Conservation (phyloP, 176 grass and related monocot species). For the Carex pumila region DNA sequence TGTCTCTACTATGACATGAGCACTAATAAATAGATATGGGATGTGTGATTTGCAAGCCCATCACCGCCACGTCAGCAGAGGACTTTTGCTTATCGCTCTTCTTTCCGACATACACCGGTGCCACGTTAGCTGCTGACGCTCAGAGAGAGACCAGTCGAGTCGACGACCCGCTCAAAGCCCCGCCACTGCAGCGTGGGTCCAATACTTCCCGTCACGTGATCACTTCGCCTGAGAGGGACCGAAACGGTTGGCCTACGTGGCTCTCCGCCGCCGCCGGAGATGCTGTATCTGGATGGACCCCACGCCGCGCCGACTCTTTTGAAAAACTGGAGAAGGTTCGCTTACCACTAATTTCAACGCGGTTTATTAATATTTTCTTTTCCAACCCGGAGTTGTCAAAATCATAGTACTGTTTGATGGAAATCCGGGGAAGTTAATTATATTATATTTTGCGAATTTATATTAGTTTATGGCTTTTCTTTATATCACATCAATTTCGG, state of each 20-base stretch:
- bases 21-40: slow-evolving; percentile 43
- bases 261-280: slow-evolving; percentile 63
- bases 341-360: neutral
- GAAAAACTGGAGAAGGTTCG: slow-evolving; percentile 85
- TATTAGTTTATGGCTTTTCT: neutral
- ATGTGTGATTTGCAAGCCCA: slow-evolving; percentile 73
- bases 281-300: slow-evolving; percentile 58
- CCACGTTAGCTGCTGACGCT: neutral
- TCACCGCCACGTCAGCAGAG: slow-evolving; percentile 8
- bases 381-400: neutral
- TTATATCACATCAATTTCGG: neutral
- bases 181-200: slow-evolving; percentile 8
- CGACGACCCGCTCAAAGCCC: slow-evolving; percentile 33
- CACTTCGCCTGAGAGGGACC: slow-evolving; percentile 45
- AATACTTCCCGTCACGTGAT: neutral
- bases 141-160: neutral
- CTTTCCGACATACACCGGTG: slow-evolving; percentile 20
- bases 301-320: slow-evolving; percentile 83
- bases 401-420: neutral
- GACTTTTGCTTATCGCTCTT: slow-evolving; percentile 39
- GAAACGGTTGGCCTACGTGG: slow-evolving; percentile 79
- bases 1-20: slow-evolving; percentile 29
- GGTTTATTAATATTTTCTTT: neutral
- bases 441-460: neutral
- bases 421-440: neutral